Evolutionary conservation across 495 filamentous ascomycete species (phyloP).

Genomic region (Chaetomium tenue): DNA sequence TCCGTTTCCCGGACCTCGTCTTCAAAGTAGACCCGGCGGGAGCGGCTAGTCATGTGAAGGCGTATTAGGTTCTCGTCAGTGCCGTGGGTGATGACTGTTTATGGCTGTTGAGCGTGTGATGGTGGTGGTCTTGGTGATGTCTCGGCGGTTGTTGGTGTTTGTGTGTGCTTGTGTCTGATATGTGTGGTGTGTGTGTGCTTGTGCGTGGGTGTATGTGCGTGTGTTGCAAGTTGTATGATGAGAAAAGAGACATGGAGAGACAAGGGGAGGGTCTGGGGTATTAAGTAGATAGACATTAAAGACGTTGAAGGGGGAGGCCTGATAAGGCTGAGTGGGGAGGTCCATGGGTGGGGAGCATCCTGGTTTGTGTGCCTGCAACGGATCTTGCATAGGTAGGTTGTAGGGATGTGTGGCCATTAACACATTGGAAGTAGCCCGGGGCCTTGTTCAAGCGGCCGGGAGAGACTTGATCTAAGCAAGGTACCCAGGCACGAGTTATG

Average conservation of each 20-base stretch:
- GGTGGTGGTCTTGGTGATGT: neutral
- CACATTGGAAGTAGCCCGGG: constrained; percentile 7
- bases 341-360: neutral
- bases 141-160: neutral
- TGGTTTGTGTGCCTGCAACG: constrained; percentile 4
- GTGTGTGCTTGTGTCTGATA: too few species aligned
- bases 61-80: neutral
- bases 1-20: constrained; percentile 14
- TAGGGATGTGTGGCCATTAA: constrained; percentile 8
- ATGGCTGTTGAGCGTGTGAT: neutral
- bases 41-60: constrained; percentile 24
- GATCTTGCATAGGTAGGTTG: constrained; percentile 1
- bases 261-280: neutral
- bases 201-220: neutral
- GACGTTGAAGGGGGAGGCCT: neutral
- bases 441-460: neutral
- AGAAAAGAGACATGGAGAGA: neutral
- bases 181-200: too few species aligned
- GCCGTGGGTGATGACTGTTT: neutral
- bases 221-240: neutral
- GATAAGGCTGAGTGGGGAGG: constrained; percentile 14
- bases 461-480: constrained; percentile 10
- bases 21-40: constrained; percentile 30
- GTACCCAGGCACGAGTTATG: neutral
- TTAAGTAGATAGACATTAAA: neutral